Evolutionary conservation across 1,284 basidiomycete genomes (phyloP).

Genomic region (Tremellales sp.): DNA sequence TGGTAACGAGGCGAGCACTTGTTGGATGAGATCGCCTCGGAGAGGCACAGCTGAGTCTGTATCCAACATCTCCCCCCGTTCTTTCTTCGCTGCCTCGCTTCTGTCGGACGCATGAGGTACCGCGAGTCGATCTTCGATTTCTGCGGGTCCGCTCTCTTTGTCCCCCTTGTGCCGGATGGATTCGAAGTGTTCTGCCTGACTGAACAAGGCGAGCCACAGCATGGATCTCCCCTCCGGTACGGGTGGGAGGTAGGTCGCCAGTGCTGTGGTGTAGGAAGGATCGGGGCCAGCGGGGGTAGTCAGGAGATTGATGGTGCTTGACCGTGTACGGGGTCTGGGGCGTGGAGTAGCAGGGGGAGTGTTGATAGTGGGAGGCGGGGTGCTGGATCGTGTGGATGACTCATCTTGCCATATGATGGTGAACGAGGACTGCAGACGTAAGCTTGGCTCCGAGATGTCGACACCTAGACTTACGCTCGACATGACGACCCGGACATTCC

Average conservation of each 20-base stretch:
- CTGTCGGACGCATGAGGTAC: conserved; percentile 36
- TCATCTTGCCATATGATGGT: conserved; percentile 34
- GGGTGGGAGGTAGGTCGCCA: conserved; percentile 26
- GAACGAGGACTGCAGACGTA: conserved; percentile 28
- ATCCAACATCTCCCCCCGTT: conserved; percentile 29
- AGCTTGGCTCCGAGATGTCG: conserved; percentile 1
- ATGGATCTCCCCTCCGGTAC: conserved; percentile 28
- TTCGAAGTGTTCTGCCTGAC: conserved; percentile 44
- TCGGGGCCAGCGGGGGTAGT: conserved; percentile 11
- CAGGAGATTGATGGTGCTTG: conserved; percentile 15
- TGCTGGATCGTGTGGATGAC: neutral
- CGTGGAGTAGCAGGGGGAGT: neutral
- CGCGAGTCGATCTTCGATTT: conserved; percentile 33
- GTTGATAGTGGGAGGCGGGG: neutral
- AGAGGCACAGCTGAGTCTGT: conserved; percentile 3
- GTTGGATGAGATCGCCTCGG: neutral
- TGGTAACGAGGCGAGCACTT: conserved; percentile 32
- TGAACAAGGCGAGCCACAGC: conserved; percentile 45
- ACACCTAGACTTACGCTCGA: conserved; percentile 22
- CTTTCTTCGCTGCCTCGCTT: conserved; percentile 33
- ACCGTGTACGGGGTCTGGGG: conserved; percentile 21
- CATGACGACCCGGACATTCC: conserved; percentile 40
- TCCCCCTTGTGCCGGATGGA: conserved; percentile 31
- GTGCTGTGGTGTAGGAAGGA: conserved; percentile 14
- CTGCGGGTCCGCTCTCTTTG: conserved; percentile 34